Evolutionary conservation across 108 stramenopile genomes (phyloP), one percentile per base, ranked within the genome.

Genomic region (Aurantiochytrium sp.): DNA sequence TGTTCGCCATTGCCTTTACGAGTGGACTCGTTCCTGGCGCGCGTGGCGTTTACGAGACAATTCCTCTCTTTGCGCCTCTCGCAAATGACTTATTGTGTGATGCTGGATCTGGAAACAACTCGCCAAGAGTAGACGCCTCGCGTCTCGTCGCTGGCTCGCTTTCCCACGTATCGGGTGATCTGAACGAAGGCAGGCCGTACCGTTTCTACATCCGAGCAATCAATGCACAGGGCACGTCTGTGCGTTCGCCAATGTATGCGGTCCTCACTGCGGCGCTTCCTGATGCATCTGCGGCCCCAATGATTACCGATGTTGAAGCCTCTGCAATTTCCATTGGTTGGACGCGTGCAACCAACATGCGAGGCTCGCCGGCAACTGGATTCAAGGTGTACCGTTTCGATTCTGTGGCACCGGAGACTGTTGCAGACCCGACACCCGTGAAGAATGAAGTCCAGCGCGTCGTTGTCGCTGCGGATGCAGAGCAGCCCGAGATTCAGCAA

Each of bases 371-470:
- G 35, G 90, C 96, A 49, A 95, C 95, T 5, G 96, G 96, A 5
- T 97, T 95, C 92, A 91, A 91, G 88, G 88, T 97, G 4, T 97
- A 95, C 90, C 47, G 90, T 87, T 97, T 95, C 88, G 60, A 91
- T 44, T 92, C 90, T 12, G 93, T 91, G 10, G 92, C 92, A 23
- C 91, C 93, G 14, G 94, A 95, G 90, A 90, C 95, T 28, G 93
- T 93, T 10, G 90, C 91, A 18, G 92, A 94, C 55, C 93, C 94
- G 10, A 94, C 96, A 60, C 94, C 94, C 12, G 95, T 96, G 29
- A 90, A 91, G 57, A 76, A 92, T 49, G 96, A 97, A 88, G 91
- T 96, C 12, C 96, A 96, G 90, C 60, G 90, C 87, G 91, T 95
- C 55, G 83, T 64, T 12, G 87, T 94, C 23, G 88, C 91, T 49